Evolutionary conservation across 352 stramenopile genomes (phyloP), one percentile per base, ranked within the genome.

Genomic region (Phytophthora multivora): DNA sequence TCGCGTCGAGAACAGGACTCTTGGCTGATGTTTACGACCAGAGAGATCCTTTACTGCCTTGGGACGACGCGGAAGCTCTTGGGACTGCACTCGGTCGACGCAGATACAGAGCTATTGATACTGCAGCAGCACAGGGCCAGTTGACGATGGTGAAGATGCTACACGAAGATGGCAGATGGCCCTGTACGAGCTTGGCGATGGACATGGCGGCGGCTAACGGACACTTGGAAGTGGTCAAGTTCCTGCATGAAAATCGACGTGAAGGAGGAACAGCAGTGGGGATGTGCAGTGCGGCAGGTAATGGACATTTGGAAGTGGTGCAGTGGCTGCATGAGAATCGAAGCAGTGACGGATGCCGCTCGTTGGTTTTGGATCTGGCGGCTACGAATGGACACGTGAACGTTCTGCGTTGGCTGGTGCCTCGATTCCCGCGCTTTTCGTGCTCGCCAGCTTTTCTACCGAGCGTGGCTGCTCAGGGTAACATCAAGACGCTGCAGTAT

Each of bases 311-410:
- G 21, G 48, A 53, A 7, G 46, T 84, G 21, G 69, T 66, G 11
- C 35, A 80, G 49, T 84, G 63, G 63, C 60, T 84, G 12, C 55
- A 80, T 40, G 25, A 51, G 16, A 55, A 83, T 38, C 60, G 71
- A 1, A 68, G 60, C 33, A 65, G 45, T 16, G 69, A 82, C 31
- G 73, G 76, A 30, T 79, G 69, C 12, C 69, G 69, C n/a, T 66
- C 69, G 16, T 46, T 75, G 47, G 69, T 75, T 25, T 51, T 86
- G 60, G 73, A 86, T 42, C 19, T 80, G 19, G 64, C 74, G 23
- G 77, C 77, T n/a, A 77, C 66, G 3, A 73, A 81, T 62, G 74
- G 77, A 2, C 77, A 82, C 30, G 43, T 83, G 19, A 51, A 75
- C 0, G 68, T 86, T 5, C 40, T 86, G 6, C 71, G 79, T n/a